Evolutionary conservation across 768 basidiomycete species (phyloP), one percentile per base, ranked within the genome.

Genomic region (Kwoniella dendrophila): DNA sequence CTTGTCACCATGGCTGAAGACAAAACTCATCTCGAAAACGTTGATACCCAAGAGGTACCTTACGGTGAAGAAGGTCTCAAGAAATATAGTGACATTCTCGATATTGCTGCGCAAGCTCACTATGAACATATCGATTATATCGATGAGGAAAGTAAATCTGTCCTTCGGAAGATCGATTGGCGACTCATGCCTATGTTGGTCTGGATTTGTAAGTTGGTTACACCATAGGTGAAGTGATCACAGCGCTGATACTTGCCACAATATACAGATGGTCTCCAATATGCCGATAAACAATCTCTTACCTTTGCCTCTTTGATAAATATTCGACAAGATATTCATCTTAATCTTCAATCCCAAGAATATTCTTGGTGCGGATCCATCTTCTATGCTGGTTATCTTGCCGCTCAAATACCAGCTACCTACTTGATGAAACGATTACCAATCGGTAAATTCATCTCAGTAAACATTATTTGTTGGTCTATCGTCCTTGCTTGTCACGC

Each of bases 211-310:
- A 33, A 50, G 49, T 50, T 22, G 2, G 2, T 18, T 26, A 11
- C 20, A 12, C 6, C 11, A 8, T 44, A 29, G 20, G 20, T 16
- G 16, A 12, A 20, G 20, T 11, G 27, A 18, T 3, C 1, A 18
- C 30, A 7, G 16, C 12, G 49, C 29, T 4, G 2, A 43, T 26
- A 47, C 29, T 22, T n/a, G 33, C 33, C 50, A n/a, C 29, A 18
- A 18, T 29, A 27, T 18, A 12, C n/a, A 38, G 36, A 52, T 32
- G 16, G 29, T 34, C 16, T 43, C 20, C 49, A 50, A 50, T 67
- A 67, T 33, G 41, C 65, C 33, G 65, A 67, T 51, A 67, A 67
- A 52, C 62, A 62, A 34, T 62, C 65, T 12, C 59, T 67, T 5
- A 62, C 65, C 2, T 67, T 61, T 26, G 65, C 60, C 32, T 61